Evolutionary conservation across 768 basidiomycete species (phyloP).

Genomic region (Peribolospora kevripleyi): DNA sequence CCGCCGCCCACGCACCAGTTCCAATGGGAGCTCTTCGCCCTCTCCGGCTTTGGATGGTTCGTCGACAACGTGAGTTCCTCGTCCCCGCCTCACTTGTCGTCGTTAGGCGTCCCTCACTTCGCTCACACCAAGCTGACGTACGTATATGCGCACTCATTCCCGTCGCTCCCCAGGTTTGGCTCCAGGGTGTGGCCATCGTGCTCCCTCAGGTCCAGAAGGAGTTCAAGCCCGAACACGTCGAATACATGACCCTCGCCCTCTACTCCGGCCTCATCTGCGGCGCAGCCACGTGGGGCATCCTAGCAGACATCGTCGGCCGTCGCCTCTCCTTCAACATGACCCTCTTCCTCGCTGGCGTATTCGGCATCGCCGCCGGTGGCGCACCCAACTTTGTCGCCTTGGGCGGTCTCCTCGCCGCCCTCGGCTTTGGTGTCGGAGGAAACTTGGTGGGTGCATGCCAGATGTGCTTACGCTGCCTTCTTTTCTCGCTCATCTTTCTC

Average conservation of each 20-base stretch:
- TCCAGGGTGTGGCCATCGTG: no score
- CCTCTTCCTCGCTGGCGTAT: conserved; percentile 19
- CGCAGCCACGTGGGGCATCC: conserved; percentile 28
- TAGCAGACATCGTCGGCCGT: conserved; percentile 30
- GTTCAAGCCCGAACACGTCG: conserved; percentile 12
- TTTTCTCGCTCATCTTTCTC: conserved; percentile 5
- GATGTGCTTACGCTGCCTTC: neutral
- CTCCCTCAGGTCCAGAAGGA: no score
- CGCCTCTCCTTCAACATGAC: conserved; percentile 21
- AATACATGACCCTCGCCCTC: conserved; percentile 27
- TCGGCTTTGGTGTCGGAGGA: conserved; percentile 31
- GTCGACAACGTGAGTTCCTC: no score
- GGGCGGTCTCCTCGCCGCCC: conserved; percentile 23
- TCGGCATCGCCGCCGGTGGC: conserved; percentile 30
- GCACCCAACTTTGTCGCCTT: conserved; percentile 27
- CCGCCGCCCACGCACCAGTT: no score
- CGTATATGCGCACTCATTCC: no score
- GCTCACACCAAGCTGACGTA: no score
- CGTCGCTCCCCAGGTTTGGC: no score
- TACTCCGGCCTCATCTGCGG: conserved; percentile 30
- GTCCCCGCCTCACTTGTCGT: no score
- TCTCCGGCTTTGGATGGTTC: no score
- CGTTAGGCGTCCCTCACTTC: no score
- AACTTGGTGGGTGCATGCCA: conserved; percentile 17
- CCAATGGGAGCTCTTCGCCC: no score